Evolutionary conservation across 495 filamentous ascomycete genomes (phyloP), one percentile per base, ranked within the genome.

Genomic region (Trichoderma asperelloides): DNA sequence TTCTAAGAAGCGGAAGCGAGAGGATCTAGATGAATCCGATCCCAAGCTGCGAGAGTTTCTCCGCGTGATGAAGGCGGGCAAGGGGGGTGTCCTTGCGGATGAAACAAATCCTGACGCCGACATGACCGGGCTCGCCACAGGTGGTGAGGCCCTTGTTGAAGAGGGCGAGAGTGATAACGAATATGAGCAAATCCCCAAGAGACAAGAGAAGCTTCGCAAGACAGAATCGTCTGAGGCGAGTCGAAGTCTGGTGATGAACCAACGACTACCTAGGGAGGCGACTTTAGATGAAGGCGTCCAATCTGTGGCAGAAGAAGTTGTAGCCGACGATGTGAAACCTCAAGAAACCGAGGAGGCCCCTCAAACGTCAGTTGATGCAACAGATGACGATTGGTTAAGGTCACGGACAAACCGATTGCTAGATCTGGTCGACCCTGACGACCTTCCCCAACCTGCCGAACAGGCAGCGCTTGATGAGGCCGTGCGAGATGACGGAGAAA

Each of bases 311-410:
- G 27, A 45, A 27, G 62, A 62, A 11, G n/a, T 13, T 41, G 43
- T 45, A 27, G 43, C 33, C 40, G 62, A 64, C 15, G 8, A 45
- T 12, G 63, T 28, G 66, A 49, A 68, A 13, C 25, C 66, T 39
- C 63, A 37, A 64, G 72, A 69, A 23, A 65, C 69, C 25, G 43
- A 30, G 18, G 62, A 69, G 60, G 68, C 63, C 18, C 68, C 65
- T 21, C 68, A 68, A 45, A 68, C 69, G 25, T 37, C 69, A 18
- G 69, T 65, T 15, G 72, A 78, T 63, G 80, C 85, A 25, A 88
- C 88, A 13, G 96, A 98, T 74, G 84, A 86, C 60, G 95, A 99
- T 74, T 99, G 95, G 95, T 81, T 97, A 63, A 88, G 95, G 49
- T 96, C 91, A 49, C 88, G 91, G 70, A 97, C 93, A n/a, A 97